Evolutionary conservation across 108 stramenopile genomes (phyloP), one percentile per base, ranked within the genome.

Genomic region (Cyclotella kingstonii): DNA sequence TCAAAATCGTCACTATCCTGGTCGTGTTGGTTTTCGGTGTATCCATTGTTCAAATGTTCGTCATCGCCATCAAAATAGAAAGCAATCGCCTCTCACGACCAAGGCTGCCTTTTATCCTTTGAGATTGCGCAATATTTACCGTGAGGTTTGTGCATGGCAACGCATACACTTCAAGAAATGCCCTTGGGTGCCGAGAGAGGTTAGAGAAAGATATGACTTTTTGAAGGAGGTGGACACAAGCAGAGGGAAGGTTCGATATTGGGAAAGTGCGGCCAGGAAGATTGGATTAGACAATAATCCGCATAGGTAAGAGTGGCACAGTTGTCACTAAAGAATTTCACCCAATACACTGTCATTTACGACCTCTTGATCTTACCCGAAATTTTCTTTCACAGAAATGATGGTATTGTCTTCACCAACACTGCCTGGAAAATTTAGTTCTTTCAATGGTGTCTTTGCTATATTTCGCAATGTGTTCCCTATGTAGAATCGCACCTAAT

Each of bases 101-200:
- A 70, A 70, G 40, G 60, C 73, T 15, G 58, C 52, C 26, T 79
- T 79, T 63, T 79, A 60, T 41, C 78, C 78, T 2, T 21, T 70
- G n/a, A 35, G 74, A 1, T 48, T 79, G 27, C 65, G 53, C 25
- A 71, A 75, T 31, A 66, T 79, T 31, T 79, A 79, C 43, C 71
- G 78, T 8, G 63, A 66, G 57, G 68, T 70, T 25, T 79, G 78
- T 48, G 71, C 78, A 11, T 79, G 78, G 78, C 78, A 79, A 58
- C 73, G 78, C 4, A 74, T 79, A 25, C 78, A 79, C 41, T 79
- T 79, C 58, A 75, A 70, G 56, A 70, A 64, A 22, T 79, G 78
- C 66, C 66, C 60, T 11, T 40, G 26, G 22, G 77, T 79, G 6
- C 77, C 77, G 12, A 29, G 35, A 11, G 28, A 19, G 8, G 71